Base-by-base conservation (phyloP, 371 early-diverging fungal genomes). In the Circinella minor region DNA sequence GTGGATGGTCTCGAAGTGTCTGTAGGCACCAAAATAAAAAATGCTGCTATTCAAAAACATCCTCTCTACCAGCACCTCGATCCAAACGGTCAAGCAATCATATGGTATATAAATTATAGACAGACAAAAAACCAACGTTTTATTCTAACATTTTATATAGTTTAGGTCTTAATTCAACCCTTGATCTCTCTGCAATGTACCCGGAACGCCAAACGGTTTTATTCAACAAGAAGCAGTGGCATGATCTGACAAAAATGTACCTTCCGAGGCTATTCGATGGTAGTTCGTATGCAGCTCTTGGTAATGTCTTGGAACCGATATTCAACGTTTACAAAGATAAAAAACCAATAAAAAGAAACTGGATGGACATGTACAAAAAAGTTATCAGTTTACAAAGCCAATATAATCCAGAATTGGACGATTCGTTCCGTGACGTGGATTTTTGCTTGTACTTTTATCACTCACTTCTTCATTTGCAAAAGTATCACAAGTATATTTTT, bases 391-490 rank as follows among this genome's bases (percentile, higher is more conserved):
- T 55, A 4, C 55, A 55, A 27, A 55, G 34, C 8, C 20, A 55
- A 15, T 55, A 55, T 55, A 27, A 55, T 27, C 20, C 55, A 55
- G 55, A 55, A 55, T n/a, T 20, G 34, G 34, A 55, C 11, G 55
- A 27, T 1, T n/a, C n/a, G 34, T 15, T n/a, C 55, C 20, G 34
- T 20, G 55, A 55, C n/a, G 55, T 20, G 34, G 55, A 55, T 55
- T 55, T 55, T 3, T 2, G 55, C 34, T 15, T 55, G 3, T 55
- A 20, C 34, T 55, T 55, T 27, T 20, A 20, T 15, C 20, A 15
- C n/a, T 55, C 55, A n/a, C n/a, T 55, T 27, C 55, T 55, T n/a
- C n/a, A 55, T n/a, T 27, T 55, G 20, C 55, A 55, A 55, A 55
- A 55, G 34, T 15, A 55, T 27, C 55, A 55, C 55, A 27, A n/a